Base-by-base conservation (phyloP, 331 rosid species). In the Rhamnella rubrinervis region DNA sequence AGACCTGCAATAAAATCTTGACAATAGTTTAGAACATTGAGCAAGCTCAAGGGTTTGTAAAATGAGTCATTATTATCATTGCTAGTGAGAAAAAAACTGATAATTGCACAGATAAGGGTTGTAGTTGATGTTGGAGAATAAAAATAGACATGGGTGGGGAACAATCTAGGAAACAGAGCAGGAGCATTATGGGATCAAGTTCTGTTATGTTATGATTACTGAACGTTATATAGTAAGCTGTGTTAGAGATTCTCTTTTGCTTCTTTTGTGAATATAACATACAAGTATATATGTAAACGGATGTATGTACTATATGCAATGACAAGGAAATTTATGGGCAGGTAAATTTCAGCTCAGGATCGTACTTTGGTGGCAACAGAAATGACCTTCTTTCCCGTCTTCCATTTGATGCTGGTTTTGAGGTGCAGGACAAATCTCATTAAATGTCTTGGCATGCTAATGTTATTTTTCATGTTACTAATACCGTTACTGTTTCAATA, bases 321-420 rank as follows among this genome's bases (percentile, higher is more conserved):
- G 37, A 85, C 81, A 63, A 56, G 60, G 71, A 59, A 25, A 26
- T 73, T 63, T 68, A 26, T 74, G 78, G 67, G 63, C 72, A 93
- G 98, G 98, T 93, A 75, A 93, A 93, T 77, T 93, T 91, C 84
- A 91, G 98, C 84, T 93, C 98, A 41, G 98, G 98, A 49, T 85
- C 85, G 65, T 93, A 93, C 83, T 93, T 93, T 65, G 78, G 83
- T 67, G 90, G 89, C 56, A 76, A 67, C 64, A 71, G 66, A 82
- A 72, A 68, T 68, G 92, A 83, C 51, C 74, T 62, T 70, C 76
- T 76, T 17, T 59, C 97, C 59, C 86, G 64, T 75, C 97, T 93
- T 73, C 98, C 97, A 44, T 85, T 93, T 78, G 93, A 93, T 88
- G 92, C 95, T 17, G 97, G 98, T 61, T 93, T 93, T 81, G 98